A percentile compares a stretch with the other conserved stretches of the same genome.
Evolutionary conservation across 192 early-diverging fungal genomes (phyloP).

Genomic region (Coemansia sp.): DNA sequence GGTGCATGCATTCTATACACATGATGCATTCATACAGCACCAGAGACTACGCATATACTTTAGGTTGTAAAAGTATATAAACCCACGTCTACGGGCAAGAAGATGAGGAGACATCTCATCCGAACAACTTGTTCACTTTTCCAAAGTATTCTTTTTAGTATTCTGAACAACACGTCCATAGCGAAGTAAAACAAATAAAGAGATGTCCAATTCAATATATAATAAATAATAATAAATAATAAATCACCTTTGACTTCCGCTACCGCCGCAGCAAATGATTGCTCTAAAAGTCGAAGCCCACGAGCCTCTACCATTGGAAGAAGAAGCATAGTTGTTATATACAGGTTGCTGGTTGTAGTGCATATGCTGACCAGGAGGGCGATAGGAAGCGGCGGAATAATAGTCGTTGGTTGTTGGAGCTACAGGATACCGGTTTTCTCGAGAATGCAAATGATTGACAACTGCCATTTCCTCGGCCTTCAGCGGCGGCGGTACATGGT

Average conservation of each 20-base stretch:
- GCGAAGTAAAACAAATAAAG: background rate
- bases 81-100: no score
- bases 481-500: slow-evolving; percentile 43
- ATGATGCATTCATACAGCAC: no score
- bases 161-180: no score
- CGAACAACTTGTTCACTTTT: no score
- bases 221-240: no score
- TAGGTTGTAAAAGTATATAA: no score
- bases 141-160: no score
- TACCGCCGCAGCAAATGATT: slow-evolving; percentile 31
- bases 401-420: slow-evolving; percentile 37
- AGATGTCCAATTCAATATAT: background rate
- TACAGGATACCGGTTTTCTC: background rate
- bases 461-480: slow-evolving; percentile 47
- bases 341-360: slow-evolving; percentile 17
- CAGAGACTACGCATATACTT: no score
- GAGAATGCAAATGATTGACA: slow-evolving; percentile 28
- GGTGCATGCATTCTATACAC: no score
- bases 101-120: no score
- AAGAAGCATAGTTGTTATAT: slow-evolving; percentile 33
- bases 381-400: slow-evolving; percentile 38
- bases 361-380: slow-evolving; percentile 8
- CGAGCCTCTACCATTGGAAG: slow-evolving; percentile 7
- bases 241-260: slow-evolving; percentile 8
- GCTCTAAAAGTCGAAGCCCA: slow-evolving; percentile 22